These are phyloP conservation scores for Rauvolfia tetraphylla DNA, from an alignment of 257 asterid genomes.

Conservation along the genomic window DNA sequence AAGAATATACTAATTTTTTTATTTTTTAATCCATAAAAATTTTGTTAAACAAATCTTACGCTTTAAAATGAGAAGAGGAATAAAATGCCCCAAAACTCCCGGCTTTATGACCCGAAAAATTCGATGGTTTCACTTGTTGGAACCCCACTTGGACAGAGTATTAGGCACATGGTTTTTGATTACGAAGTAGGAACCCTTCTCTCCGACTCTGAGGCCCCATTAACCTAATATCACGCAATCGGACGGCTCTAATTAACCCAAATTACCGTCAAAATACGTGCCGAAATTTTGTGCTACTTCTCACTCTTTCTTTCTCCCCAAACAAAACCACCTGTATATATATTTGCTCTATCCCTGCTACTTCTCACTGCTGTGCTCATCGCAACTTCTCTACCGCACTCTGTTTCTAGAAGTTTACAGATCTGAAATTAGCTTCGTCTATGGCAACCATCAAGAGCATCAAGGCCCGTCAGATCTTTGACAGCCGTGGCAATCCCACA, in stretches of 20 bases:
- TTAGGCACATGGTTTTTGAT: not conserved
- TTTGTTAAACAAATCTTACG: too few species aligned
- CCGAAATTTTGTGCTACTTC: not conserved
- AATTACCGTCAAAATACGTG: conserved; percentile 29
- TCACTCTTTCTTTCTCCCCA: conserved; percentile 1
- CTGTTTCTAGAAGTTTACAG: not conserved
- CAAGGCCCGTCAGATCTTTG: conserved; percentile 84
- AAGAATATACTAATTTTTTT: too few species aligned
- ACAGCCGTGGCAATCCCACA: conserved; percentile 87
- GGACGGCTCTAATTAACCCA: conserved; percentile 45
- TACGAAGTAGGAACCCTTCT: not conserved
- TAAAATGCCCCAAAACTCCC: too few species aligned
- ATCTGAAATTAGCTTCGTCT: conserved; percentile 18
- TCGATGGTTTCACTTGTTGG: too few species aligned
- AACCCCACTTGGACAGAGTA: too few species aligned
- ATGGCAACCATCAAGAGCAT: conserved; percentile 63
- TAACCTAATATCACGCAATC: conserved; percentile 27
- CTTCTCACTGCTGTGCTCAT: not conserved
- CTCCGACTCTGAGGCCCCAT: conserved; percentile 26
- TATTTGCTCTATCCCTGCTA: not conserved
- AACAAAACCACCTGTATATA: not conserved
- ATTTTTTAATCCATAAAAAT: too few species aligned
- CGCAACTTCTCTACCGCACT: not conserved
- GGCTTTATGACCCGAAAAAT: too few species aligned
- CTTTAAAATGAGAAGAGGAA: too few species aligned